phyloP scores from a whole-genome alignment of 2,329 filamentous ascomycete genomes.

The Pseudogymnoascus sp. region DNA sequence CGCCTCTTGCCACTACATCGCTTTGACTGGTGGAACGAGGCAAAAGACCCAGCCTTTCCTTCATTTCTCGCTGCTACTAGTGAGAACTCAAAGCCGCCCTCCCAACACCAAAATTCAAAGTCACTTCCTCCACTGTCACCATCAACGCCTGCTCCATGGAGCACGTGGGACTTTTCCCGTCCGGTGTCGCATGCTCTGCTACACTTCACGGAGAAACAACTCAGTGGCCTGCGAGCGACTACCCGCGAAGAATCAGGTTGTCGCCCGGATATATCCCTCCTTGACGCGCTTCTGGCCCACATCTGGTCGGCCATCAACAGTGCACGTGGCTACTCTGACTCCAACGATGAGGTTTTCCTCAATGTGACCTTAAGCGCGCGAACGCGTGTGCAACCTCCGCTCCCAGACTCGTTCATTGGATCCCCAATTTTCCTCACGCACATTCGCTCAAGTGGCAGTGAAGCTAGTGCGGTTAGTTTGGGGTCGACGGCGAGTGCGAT shows the following conservation, averaged over 20 bases:
- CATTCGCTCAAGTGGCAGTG: constrained; percentile 23
- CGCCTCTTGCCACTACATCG: constrained; percentile 38
- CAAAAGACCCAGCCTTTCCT: constrained; percentile 10
- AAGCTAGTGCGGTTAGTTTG: background rate
- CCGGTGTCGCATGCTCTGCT: constrained; percentile 31
- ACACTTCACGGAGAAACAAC: constrained; percentile 32
- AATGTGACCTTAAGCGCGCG: constrained; percentile 38
- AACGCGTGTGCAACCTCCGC: constrained; percentile 31
- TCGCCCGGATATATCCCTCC: background rate
- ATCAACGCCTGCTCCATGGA: constrained; percentile 34
- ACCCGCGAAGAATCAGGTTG: constrained; percentile 31
- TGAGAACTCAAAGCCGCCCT: background rate
- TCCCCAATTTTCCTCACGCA: constrained; percentile 38
- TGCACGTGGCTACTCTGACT: constrained; percentile 28
- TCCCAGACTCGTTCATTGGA: constrained; percentile 37
- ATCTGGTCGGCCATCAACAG: constrained; percentile 39
- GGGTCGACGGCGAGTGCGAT: constrained; percentile 27
- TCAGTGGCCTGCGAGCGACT: constrained; percentile 20
- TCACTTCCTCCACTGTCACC: constrained; percentile 24
- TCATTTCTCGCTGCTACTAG: background rate
- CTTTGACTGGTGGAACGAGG: constrained; percentile 37
- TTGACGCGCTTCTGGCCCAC: constrained; percentile 41
- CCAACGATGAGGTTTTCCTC: constrained; percentile 31
- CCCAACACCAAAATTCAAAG: background rate
- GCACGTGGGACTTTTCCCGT: constrained; percentile 34